These are phyloP conservation scores for Nicotiana noctiflora DNA, from an alignment of 257 asterid species.

Conservation along the genomic window DNA sequence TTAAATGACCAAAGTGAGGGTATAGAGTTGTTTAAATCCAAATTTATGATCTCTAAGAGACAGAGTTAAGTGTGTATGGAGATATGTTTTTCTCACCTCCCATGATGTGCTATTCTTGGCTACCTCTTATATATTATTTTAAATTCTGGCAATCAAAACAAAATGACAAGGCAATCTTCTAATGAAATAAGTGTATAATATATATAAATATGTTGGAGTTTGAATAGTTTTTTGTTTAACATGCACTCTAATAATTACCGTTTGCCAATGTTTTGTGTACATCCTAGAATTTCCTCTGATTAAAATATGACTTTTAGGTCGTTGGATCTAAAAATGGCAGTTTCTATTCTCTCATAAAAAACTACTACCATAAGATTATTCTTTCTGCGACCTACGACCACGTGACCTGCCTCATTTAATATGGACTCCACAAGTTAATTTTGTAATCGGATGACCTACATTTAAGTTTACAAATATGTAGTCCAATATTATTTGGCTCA, in stretches of 20 bases:
- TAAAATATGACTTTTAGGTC: neutral
- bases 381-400: conserved; percentile 12
- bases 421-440: neutral
- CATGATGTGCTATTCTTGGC: conserved; percentile 33
- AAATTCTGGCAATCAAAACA: conserved; percentile 23
- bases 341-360: conserved; percentile 6
- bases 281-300: neutral
- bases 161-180: conserved; percentile 64
- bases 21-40: conserved; percentile 26
- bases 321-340: neutral
- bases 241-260: neutral
- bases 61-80: conserved; percentile 30
- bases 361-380: neutral
- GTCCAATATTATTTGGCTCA: too few species aligned
- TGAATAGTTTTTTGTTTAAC: conserved; percentile 42
- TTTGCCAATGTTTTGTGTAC: neutral
- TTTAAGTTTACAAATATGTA: too few species aligned
- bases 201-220: conserved; percentile 12
- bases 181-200: conserved; percentile 16
- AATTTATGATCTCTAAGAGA: conserved; percentile 52
- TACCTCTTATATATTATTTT: conserved; percentile 27
- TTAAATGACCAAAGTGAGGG: conserved; percentile 28
- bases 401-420: conserved; percentile 27
- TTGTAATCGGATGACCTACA: too few species aligned
- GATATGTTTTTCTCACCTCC: conserved; percentile 33